Base-by-base conservation (phyloP, 768 basidiomycete genomes). In the Calocybe gangraenosa region DNA sequence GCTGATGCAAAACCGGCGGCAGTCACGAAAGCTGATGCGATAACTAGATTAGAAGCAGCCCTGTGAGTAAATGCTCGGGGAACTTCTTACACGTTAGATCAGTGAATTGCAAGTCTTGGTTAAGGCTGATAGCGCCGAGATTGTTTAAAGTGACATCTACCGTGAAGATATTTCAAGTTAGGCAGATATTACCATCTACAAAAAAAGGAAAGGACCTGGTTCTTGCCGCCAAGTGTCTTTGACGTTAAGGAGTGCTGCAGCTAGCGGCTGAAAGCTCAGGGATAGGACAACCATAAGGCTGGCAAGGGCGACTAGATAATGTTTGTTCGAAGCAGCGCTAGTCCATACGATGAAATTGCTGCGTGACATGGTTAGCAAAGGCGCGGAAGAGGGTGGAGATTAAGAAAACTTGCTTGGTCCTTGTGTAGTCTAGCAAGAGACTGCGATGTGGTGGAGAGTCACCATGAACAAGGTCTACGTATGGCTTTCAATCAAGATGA, bases 1-100 rank as follows among this genome's bases (percentile, higher is more conserved):
- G 78, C 71, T 8, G 74, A 71, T 10, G 79, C 75, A 49, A 70
- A 80, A 10, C 78, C 78, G 7, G 79, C 73, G 7, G 77, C 78
- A 31, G 74, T 69, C 32, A 76, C 57, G 59, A 79, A 80, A 2
- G 69, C 75, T 78, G 49, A n/a, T 18, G 14, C n/a, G 11, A 28
- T 5, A 18, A 41, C 42, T 7, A 22, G 15, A 47, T 37, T 37
- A 8, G 13, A 9, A 9, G 49, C 20, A 51, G 19, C 22, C 21
- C 37, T 3, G 13, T 28, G 25, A 39, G 8, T 21, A 21, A 25
- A 18, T 35, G 7, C n/a, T 20, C 34, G 42, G 40, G 25, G 42
- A 14, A 21, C 15, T 35, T 53, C 70, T 43, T 41, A 76, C 78
- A 60, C 0, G 74, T 74, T 31, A 80, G 55, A 53, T 80, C 76